These are phyloP conservation scores for Takashimella koratensis DNA, from an alignment of 1,284 basidiomycete genomes.

Conservation along the genomic window DNA sequence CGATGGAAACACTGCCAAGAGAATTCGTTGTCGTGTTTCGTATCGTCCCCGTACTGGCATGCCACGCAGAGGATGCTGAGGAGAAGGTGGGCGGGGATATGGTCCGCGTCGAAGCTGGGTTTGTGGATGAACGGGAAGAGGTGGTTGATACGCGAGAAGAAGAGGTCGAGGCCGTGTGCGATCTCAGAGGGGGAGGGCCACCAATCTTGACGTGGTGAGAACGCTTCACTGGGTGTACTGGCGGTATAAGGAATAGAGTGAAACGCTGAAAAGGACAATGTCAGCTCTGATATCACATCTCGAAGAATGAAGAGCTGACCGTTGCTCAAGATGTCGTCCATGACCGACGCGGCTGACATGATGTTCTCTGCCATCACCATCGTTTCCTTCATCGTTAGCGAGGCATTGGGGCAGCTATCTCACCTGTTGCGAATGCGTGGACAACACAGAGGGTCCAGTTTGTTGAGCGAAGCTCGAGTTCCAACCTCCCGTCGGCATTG, in stretches of 20 bases:
- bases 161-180: constrained; percentile 20
- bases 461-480: too few species aligned
- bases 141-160: constrained; percentile 16
- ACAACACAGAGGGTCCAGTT: too few species aligned
- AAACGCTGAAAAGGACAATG: not conserved
- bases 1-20: constrained; percentile 7
- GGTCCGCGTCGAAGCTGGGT: constrained; percentile 14
- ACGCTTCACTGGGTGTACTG: not conserved
- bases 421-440: too few species aligned
- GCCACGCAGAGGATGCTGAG: constrained; percentile 16
- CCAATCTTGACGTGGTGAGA: not conserved
- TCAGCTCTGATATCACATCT: not conserved
- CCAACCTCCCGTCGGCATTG: too few species aligned
- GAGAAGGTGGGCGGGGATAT: constrained; percentile 7
- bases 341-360: not conserved
- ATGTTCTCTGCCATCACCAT: not conserved
- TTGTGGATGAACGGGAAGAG: constrained; percentile 22
- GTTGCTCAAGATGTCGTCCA: not conserved
- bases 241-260: not conserved
- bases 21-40: constrained; percentile 1
- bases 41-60: constrained; percentile 13
- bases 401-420: too few species aligned
- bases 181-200: not conserved
- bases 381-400: too few species aligned
- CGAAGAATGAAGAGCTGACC: not conserved